Percentiles rank a stretch among this genome's conserved stretches.
phyloP scores from a whole-genome alignment of 805 yeast genomes.

The Spathaspora girioi region DNA sequence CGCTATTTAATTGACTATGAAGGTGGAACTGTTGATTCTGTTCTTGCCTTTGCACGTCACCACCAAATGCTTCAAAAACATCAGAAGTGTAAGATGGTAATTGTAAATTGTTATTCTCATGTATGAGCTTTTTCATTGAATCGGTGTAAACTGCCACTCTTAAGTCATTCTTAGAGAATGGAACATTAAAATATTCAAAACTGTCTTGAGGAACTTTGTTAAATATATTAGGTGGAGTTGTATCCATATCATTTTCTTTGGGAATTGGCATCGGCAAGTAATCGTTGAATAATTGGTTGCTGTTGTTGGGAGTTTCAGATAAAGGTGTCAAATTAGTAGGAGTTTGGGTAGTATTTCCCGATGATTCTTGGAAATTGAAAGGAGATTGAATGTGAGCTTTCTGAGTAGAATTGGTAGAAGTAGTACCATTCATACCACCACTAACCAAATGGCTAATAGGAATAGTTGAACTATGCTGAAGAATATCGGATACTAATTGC shows the following conservation, averaged over 20 bases:
- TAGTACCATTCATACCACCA: neutral
- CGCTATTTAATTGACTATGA: neutral
- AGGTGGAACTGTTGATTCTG: neutral
- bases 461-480: constrained; percentile 1
- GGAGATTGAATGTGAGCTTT: neutral
- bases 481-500: constrained; percentile 2
- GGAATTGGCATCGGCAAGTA: constrained; percentile 8
- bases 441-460: constrained; percentile 1
- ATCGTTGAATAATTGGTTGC: constrained; percentile 1
- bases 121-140: constrained; percentile 2
- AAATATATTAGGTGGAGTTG: constrained; percentile 7
- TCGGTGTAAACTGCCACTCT: constrained; percentile 9
- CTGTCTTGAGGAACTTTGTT: constrained; percentile 6
- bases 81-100: neutral
- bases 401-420: neutral
- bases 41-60: neutral
- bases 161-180: constrained; percentile 7
- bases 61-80: neutral
- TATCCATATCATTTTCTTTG: constrained; percentile 3
- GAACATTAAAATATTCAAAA: constrained; percentile 5
- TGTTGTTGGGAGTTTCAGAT: constrained; percentile 5
- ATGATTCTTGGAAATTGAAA: neutral
- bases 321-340: constrained; percentile 5
- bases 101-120: constrained; percentile 1
- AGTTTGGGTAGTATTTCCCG: neutral